Conservation (phyloP, 2,329 filamentous ascomycete genomes). For the Monilinia fructigena region DNA sequence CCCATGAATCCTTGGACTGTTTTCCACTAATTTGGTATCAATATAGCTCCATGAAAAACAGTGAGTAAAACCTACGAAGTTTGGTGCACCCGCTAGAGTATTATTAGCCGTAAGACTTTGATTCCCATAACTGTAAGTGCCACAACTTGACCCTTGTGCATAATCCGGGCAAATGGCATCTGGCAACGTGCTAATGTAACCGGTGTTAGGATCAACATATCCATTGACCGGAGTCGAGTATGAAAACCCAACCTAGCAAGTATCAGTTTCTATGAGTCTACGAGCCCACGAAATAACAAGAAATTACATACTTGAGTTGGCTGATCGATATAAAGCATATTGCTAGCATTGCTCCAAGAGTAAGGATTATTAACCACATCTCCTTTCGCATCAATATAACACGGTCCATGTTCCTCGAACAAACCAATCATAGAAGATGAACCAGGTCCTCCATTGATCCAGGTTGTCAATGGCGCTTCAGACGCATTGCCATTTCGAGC, state of each 20-base stretch:
- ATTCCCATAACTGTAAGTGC: constrained; percentile 55
- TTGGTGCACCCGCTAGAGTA: constrained; percentile 53
- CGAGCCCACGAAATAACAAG: background rate
- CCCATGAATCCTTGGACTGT: constrained; percentile 63
- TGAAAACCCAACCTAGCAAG: constrained; percentile 33
- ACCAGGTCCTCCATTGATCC: constrained; percentile 67
- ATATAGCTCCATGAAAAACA: background rate
- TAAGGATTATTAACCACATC: constrained; percentile 47
- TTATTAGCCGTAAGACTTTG: constrained; percentile 51
- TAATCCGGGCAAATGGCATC: constrained; percentile 52
- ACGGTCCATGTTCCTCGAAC: constrained; percentile 58
- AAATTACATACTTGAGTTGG: constrained; percentile 31
- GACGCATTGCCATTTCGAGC: constrained; percentile 47
- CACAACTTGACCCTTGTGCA: constrained; percentile 45
- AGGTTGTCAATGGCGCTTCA: constrained; percentile 55
- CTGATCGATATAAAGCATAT: constrained; percentile 46
- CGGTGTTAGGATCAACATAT: constrained; percentile 21
- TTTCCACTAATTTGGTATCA: constrained; percentile 43
- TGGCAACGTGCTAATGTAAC: constrained; percentile 46
- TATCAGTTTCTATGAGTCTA: background rate
- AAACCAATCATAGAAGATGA: constrained; percentile 62
- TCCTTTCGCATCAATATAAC: constrained; percentile 42
- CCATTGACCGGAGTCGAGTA: constrained; percentile 43
- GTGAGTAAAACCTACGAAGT: constrained; percentile 46
- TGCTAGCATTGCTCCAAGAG: constrained; percentile 60